Conservation (phyloP, 23 red algal genomes). For the Gracilaria caudata region DNA sequence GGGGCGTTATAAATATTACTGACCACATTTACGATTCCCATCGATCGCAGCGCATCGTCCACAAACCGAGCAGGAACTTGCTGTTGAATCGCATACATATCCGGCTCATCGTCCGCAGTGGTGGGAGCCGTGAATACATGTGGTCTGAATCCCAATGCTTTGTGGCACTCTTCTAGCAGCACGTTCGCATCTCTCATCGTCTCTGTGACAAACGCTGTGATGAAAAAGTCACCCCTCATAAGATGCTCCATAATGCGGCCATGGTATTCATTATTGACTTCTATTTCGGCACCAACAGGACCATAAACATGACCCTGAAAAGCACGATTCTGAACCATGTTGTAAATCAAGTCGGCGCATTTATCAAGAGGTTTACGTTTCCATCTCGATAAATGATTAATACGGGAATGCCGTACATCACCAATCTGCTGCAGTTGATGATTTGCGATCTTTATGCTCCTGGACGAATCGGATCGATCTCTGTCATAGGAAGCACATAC, state of each 20-base stretch:
- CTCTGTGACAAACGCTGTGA: slow-evolving; percentile 79
- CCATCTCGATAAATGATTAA: slow-evolving; percentile 21
- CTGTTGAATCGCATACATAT: slow-evolving; percentile 41
- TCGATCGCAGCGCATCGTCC: slow-evolving; percentile 36
- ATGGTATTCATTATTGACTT: slow-evolving; percentile 63
- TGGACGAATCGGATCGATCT: slow-evolving; percentile 19
- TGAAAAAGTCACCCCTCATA: slow-evolving; percentile 47
- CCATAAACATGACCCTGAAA: slow-evolving; percentile 75
- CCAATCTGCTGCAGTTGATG: slow-evolving; percentile 33
- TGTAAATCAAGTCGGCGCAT: slow-evolving; percentile 3
- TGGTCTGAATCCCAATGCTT: slow-evolving; percentile 35
- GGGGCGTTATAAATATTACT: slow-evolving; percentile 71
- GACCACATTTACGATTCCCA: slow-evolving; percentile 67
- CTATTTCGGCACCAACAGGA: slow-evolving; percentile 75
- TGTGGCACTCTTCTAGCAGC: slow-evolving; percentile 55
- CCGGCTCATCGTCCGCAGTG: slow-evolving; percentile 41
- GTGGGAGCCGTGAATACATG: slow-evolving; percentile 53
- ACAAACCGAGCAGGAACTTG: slow-evolving; percentile 41
- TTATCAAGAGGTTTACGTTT: slow-evolving; percentile 26
- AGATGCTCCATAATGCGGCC: slow-evolving; percentile 70
- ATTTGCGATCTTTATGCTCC: slow-evolving; percentile 46
- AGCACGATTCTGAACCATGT: slow-evolving; percentile 17
- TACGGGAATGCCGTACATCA: slow-evolving; percentile 31
- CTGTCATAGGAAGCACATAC: slow-evolving; percentile 3
- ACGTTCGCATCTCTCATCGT: slow-evolving; percentile 47